These are phyloP conservation scores for Neurospora terricola DNA, from an alignment of 495 filamentous ascomycete genomes.

Conservation along the genomic window DNA sequence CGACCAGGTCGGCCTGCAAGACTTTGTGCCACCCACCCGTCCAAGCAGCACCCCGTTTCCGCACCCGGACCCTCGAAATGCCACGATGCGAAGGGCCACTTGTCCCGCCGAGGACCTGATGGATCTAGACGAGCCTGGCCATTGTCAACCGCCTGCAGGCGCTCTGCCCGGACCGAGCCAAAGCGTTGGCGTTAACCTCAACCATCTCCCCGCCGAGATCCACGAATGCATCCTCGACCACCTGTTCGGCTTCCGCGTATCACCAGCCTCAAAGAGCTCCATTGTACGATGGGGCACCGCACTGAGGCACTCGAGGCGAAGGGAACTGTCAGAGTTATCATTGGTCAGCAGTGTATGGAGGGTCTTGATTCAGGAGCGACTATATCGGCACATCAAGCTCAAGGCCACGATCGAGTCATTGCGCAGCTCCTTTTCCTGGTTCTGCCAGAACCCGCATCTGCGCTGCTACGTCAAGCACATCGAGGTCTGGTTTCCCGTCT, in stretches of 20 bases:
- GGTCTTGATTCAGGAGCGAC: conserved; percentile 53
- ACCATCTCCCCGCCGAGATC: conserved; percentile 56
- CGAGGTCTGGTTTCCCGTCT: conserved; percentile 66
- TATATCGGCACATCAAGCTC: conserved; percentile 65
- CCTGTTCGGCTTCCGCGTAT: conserved; percentile 54
- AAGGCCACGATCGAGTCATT: conserved; percentile 56
- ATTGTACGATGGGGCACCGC: conserved; percentile 52
- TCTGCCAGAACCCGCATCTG: conserved; percentile 47
- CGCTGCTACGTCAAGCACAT: conserved; percentile 55
- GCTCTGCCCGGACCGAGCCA: conserved; percentile 17
- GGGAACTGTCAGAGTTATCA: conserved; percentile 54
- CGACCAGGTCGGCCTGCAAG: conserved; percentile 31
- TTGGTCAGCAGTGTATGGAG: conserved; percentile 53
- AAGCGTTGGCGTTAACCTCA: conserved; percentile 35
- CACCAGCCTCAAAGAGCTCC: conserved; percentile 43
- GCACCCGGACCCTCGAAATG: conserved; percentile 36
- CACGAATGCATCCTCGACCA: conserved; percentile 62
- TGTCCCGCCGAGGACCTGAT: conserved; percentile 22
- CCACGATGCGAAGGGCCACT: conserved; percentile 29
- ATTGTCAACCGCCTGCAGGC: conserved; percentile 4
- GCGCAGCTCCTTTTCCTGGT: conserved; percentile 45
- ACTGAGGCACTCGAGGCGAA: conserved; percentile 56
- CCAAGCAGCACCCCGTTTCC: conserved; percentile 49
- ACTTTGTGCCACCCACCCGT: conserved; percentile 41
- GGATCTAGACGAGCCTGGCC: conserved; percentile 15